Percentiles rank a stretch among this genome's conserved stretches.
These are phyloP conservation scores for Allium cepa DNA, from an alignment of 106 monocot genomes.

Conservation along the genomic window DNA sequence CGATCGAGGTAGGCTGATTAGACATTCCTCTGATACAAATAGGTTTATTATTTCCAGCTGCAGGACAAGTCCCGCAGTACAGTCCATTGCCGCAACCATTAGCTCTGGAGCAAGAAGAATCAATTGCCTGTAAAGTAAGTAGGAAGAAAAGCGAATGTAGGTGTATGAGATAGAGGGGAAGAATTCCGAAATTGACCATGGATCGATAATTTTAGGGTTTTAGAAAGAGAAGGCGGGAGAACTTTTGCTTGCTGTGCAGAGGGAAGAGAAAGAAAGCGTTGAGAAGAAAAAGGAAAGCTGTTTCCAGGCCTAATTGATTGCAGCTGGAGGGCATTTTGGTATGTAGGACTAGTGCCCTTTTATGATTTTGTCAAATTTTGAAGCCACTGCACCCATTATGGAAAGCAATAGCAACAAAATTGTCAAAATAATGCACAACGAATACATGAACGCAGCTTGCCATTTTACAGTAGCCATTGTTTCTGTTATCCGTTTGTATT, in stretches of 20 bases:
- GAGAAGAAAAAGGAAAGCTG: background rate
- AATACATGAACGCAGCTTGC: too few species aligned
- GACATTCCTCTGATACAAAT: slow-evolving; percentile 67
- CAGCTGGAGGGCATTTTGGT: too few species aligned
- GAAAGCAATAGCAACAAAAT: too few species aligned
- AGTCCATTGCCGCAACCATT: slow-evolving; percentile 65
- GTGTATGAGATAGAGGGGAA: background rate
- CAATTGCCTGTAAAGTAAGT: background rate
- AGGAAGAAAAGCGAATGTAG: background rate
- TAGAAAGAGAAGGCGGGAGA: slow-evolving; percentile 12
- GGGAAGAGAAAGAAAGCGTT: too few species aligned
- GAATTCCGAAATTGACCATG: background rate
- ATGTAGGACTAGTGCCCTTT: too few species aligned
- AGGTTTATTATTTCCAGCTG: slow-evolving; percentile 41
- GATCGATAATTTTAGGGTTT: slow-evolving; percentile 1
- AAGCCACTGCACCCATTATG: too few species aligned
- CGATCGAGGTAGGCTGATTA: slow-evolving; percentile 44
- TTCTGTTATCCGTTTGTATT: too few species aligned
- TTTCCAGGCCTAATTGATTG: background rate
- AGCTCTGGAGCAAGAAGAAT: slow-evolving; percentile 43
- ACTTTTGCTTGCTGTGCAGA: background rate
- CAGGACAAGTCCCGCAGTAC: slow-evolving; percentile 79
- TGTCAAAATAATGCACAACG: too few species aligned
- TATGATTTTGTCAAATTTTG: too few species aligned
- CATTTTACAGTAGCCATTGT: too few species aligned